Evolutionary conservation across 2,329 filamentous ascomycete genomes (phyloP), one percentile per base, ranked within the genome.

Genomic region (Metarhizium sp.): DNA sequence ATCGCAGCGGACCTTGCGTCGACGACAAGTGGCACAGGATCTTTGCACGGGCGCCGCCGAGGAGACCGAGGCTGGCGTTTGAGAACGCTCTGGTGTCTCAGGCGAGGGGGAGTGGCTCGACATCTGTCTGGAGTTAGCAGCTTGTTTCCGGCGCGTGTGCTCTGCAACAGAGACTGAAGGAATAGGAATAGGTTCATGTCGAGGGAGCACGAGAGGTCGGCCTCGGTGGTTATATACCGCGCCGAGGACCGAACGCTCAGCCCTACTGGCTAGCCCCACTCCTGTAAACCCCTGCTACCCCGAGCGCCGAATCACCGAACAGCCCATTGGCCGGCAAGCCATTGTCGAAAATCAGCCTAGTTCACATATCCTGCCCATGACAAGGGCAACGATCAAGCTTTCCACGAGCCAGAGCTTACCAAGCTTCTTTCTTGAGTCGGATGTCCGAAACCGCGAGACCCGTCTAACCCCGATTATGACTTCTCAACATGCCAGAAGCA

Each of bases 1-100:
- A 71, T 89, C 84, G 73, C 86, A 89, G 61, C 85, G 85, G 55
- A 90, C 86, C 68, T 87, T 85, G 55, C 82, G 72, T 51, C 74
- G 71, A 11, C 73, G 67, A 54, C 73, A 75, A 6, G 72, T 71
- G 4, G 73, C 69, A 56, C 73, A 75, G 50, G 69, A 71, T 18
- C 69, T 63, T 48, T 66, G 59, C 50, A 46, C 32, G 5, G 25
- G 6, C n/a, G 42, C 6, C 4, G n/a, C 42, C 8, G 42, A 18
- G 16, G 11, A 6, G 30, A 7, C 45, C 7, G 20, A 3, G 5
- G 36, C 36, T 14, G 47, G 30, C 29, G 51, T 32, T 1, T 29
- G 51, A 32, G 42, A 8, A n/a, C 11, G 32, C 4, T 50, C 42
- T 53, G 51, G n/a, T 13, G 40, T 34, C 30, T 53, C 51, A 53